Base-by-base conservation (phyloP, 495 filamentous ascomycete species). In the Talaromyces thailandensis region DNA sequence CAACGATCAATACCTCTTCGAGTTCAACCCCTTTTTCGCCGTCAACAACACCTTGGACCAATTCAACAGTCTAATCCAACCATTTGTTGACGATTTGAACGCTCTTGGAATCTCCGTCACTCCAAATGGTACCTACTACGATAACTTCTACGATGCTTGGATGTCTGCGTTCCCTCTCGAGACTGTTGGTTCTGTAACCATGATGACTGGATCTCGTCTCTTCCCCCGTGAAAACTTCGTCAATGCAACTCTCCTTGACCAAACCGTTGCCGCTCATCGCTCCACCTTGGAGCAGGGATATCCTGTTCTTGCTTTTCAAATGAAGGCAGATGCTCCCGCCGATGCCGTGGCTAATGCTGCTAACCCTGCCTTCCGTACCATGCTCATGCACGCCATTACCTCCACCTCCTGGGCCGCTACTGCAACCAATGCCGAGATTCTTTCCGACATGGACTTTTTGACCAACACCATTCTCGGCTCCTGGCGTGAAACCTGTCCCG, bases 311-410 rank as follows among this genome's bases (percentile, higher is more conserved):
- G 79, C 74, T 23, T 82, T 80, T 64, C 82, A 83, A 67, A 72
- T 83, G 63, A 75, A 73, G 26, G 70, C 77, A 1, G 78, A 76
- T 48, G 63, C 24, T 48, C 43, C 43, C 16, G 6, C 43, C 16
- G 43, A 7, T 18, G 16, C 43, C 18, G 43, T 48, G 43, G 67
- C 75, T 8, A 79, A 70, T 64, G 72, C 81, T 1, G 79, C 81
- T 4, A 81, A 82, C 69, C 83, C 82, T 0, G 83, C 83, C 6
- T 85, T 79, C 76, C 76, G 84, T 25, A 62, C 74, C 0, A 75
- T 79, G 12, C 73, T 80, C 7, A 74, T 85, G 74, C 82, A 85
- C 64, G 79, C 74, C 18, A 81, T 81, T 64, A 74, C 80, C 31
- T 73, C 74, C 1, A 68, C 67, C 18, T 64, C 28, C 32, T 73